These are phyloP conservation scores for Suillus decipiens DNA, from an alignment of 768 basidiomycete species.

Conservation along the genomic window DNA sequence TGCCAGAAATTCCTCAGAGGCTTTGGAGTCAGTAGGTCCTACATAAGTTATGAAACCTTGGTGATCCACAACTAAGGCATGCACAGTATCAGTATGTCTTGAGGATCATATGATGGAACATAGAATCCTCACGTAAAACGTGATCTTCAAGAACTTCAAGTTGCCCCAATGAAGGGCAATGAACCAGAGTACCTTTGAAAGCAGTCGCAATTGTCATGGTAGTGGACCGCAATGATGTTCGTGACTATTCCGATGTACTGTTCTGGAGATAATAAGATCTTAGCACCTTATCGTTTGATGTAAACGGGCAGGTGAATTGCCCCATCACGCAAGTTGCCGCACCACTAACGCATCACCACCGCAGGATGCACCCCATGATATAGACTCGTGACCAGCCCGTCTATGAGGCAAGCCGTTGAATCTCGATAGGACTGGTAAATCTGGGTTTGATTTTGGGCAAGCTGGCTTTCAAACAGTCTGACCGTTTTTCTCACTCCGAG, in stretches of 20 bases:
- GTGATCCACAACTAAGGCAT: slow-evolving; percentile 31
- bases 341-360: too few relatives aligned
- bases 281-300: not conserved
- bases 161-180: slow-evolving; percentile 53
- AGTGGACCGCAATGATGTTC: slow-evolving; percentile 6
- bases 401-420: too few relatives aligned
- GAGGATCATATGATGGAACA: not conserved
- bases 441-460: too few relatives aligned
- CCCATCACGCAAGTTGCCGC: too few relatives aligned
- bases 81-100: not conserved
- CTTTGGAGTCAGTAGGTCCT: slow-evolving; percentile 36
- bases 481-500: too few relatives aligned
- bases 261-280: not conserved
- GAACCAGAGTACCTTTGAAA: slow-evolving; percentile 57
- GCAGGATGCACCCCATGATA: too few relatives aligned
- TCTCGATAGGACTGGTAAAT: too few relatives aligned
- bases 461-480: too few relatives aligned
- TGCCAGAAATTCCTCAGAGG: slow-evolving; percentile 38
- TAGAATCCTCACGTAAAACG: slow-evolving; percentile 46
- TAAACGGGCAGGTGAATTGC: too few relatives aligned
- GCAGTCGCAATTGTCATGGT: slow-evolving; percentile 18
- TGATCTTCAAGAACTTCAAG: slow-evolving; percentile 58
- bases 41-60: slow-evolving; percentile 55
- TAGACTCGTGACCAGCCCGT: too few relatives aligned
- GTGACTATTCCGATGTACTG: slow-evolving; percentile 2